phyloP scores from a whole-genome alignment of 768 basidiomycete species.

The Lactarius deliciosus region DNA sequence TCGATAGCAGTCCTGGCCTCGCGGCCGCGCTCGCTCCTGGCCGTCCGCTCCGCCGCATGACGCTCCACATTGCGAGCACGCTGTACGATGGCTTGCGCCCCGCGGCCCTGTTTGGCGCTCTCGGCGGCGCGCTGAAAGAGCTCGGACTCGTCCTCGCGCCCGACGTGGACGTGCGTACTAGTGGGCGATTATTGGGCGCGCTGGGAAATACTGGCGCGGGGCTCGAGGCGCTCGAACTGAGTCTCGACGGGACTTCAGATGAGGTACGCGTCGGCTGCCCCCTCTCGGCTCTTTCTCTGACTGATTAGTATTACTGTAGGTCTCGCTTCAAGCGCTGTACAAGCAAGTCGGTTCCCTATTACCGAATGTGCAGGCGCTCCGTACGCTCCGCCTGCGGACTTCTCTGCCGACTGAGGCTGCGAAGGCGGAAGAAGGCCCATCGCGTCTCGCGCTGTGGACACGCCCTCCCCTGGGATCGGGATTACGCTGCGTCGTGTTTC shows the following conservation, averaged over 20 bases:
- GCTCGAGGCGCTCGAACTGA: constrained; percentile 34
- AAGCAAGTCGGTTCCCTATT: constrained; percentile 34
- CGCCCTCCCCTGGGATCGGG: constrained; percentile 33
- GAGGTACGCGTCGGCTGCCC: constrained; percentile 31
- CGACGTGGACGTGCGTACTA: constrained; percentile 36
- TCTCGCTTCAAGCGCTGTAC: constrained; percentile 33
- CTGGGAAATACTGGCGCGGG: constrained; percentile 33
- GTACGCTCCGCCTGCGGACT: constrained; percentile 37
- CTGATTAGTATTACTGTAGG: not conserved
- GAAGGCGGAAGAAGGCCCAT: constrained; percentile 38
- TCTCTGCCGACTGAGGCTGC: constrained; percentile 39
- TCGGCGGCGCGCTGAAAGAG: constrained; percentile 29
- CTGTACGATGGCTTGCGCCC: constrained; percentile 40
- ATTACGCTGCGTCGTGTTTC: constrained; percentile 33
- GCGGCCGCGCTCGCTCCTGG: constrained; percentile 33
- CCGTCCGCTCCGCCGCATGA: constrained; percentile 32
- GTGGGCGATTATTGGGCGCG: constrained; percentile 36
- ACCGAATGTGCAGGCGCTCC: constrained; percentile 34
- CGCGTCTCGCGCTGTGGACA: constrained; percentile 32
- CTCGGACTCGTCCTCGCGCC: constrained; percentile 28
- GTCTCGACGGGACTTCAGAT: constrained; percentile 33
- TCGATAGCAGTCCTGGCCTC: constrained; percentile 33
- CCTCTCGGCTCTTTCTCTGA: not conserved
- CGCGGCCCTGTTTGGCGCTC: constrained; percentile 33
- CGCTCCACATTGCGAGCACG: constrained; percentile 34